A percentile compares a stretch with the other conserved stretches of the same genome.
phyloP scores from a whole-genome alignment of 2,329 filamentous ascomycete genomes.

The Diaporthe citriasiana region DNA sequence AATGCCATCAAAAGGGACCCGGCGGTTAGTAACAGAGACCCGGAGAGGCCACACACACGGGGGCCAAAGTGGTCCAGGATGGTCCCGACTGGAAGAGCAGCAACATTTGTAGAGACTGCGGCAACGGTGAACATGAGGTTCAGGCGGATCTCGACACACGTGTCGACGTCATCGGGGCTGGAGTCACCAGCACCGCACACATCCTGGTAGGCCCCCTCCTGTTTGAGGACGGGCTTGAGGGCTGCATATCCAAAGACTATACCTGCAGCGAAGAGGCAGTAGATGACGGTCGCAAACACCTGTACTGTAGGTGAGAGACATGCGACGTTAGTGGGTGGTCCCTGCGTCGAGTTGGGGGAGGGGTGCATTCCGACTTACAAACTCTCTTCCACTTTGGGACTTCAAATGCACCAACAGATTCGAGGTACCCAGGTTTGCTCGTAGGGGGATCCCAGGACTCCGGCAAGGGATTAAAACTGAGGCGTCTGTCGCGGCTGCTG shows the following conservation, averaged over 20 bases:
- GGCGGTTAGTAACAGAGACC: slow-evolving; percentile 74
- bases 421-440: slow-evolving; percentile 57
- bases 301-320: slow-evolving; percentile 50
- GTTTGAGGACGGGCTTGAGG: slow-evolving; percentile 83
- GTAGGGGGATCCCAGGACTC: slow-evolving; percentile 64
- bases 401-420: slow-evolving; percentile 67
- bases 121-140: slow-evolving; percentile 96
- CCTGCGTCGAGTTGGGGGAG: slow-evolving; percentile 1
- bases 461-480: slow-evolving; percentile 69
- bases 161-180: slow-evolving; percentile 50
- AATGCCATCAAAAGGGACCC: slow-evolving; percentile 83
- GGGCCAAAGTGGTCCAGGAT: slow-evolving; percentile 88
- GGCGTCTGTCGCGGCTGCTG: slow-evolving; percentile 63
- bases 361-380: slow-evolving; percentile 54
- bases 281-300: slow-evolving; percentile 54
- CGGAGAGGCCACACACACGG: slow-evolving; percentile 79
- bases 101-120: slow-evolving; percentile 89
- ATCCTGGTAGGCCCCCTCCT: slow-evolving; percentile 78
- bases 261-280: slow-evolving; percentile 75
- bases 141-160: slow-evolving; percentile 72
- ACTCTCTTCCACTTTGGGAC: slow-evolving; percentile 68
- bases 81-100: slow-evolving; percentile 86
- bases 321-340: slow-evolving; percentile 16
- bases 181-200: slow-evolving; percentile 62
- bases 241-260: slow-evolving; percentile 89